Evolutionary conservation across 1,284 basidiomycete genomes (phyloP).

Genomic region (Papiliotrema nemorosa): DNA sequence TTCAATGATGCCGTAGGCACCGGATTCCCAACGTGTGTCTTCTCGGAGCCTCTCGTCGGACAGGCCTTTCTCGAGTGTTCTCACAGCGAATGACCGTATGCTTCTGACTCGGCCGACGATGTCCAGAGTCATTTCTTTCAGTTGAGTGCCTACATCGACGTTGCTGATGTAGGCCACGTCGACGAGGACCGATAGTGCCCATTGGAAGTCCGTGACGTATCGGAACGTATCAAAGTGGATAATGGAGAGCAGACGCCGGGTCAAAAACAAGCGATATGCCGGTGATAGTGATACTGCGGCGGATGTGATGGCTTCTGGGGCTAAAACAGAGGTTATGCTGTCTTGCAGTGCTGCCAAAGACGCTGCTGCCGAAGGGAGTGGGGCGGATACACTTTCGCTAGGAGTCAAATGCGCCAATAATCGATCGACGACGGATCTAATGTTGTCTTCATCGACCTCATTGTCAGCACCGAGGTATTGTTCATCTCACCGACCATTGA

Average conservation of each 20-base stretch:
- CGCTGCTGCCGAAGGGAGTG: constrained; percentile 33
- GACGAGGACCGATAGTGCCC: constrained; percentile 91
- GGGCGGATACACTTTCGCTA: constrained; percentile 50
- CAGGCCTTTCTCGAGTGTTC: constrained; percentile 72
- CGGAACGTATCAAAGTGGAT: constrained; percentile 79
- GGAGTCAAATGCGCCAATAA: constrained; percentile 77
- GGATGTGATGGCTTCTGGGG: constrained; percentile 32
- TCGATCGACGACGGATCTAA: constrained; percentile 84
- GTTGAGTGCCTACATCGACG: constrained; percentile 67
- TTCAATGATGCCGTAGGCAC: constrained; percentile 75
- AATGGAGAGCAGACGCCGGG: constrained; percentile 75
- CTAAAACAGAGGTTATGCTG: constrained; percentile 17
- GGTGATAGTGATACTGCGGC: constrained; percentile 54
- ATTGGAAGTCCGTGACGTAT: constrained; percentile 88
- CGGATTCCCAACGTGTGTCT: constrained; percentile 54
- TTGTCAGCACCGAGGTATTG: not conserved
- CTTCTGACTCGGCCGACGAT: constrained; percentile 76
- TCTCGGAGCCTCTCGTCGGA: constrained; percentile 66
- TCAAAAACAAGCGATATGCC: constrained; percentile 76
- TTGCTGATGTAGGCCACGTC: constrained; percentile 82
- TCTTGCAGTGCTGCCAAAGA: constrained; percentile 19
- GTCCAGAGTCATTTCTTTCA: constrained; percentile 81
- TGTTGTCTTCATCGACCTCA: constrained; percentile 73
- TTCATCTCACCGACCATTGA: constrained; percentile 66
- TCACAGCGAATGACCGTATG: constrained; percentile 72